These are phyloP conservation scores for Blepharisma stoltei DNA, from an alignment of 73 alveolate genomes.

Conservation along the genomic window DNA sequence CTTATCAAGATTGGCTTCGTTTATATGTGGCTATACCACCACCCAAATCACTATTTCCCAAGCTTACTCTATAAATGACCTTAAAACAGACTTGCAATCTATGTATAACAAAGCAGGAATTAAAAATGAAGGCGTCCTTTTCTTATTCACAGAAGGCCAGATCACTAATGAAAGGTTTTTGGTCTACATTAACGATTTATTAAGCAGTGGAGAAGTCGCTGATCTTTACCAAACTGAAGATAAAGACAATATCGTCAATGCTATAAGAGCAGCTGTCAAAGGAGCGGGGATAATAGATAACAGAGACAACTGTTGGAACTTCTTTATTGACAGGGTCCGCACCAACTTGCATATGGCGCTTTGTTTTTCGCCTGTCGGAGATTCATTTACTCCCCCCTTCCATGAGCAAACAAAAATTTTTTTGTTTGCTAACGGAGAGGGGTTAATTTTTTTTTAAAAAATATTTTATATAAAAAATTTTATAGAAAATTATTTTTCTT, in stretches of 20 bases:
- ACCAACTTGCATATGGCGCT: conserved; percentile 99
- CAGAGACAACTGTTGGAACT: conserved; percentile 97
- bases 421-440: too few relatives aligned
- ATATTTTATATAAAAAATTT: too few relatives aligned
- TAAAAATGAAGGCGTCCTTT: conserved; percentile 98
- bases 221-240: conserved; percentile 98
- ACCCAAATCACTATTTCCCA: conserved; percentile 88
- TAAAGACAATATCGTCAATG: conserved; percentile 88
- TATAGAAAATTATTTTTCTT: too few relatives aligned
- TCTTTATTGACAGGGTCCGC: conserved; percentile 97
- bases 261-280: conserved; percentile 85
- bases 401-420: too few relatives aligned
- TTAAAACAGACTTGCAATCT: conserved; percentile 95
- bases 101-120: conserved; percentile 95
- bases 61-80: conserved; percentile 94
- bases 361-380: conserved; percentile 99
- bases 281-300: conserved; percentile 95
- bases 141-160: conserved; percentile 99
- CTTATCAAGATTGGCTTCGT: conserved; percentile 83
- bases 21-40: conserved; percentile 40
- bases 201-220: conserved; percentile 99
- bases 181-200: conserved; percentile 98
- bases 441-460: too few relatives aligned
- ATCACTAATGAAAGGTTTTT: conserved; percentile 98
- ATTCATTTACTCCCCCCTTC: too few relatives aligned